Evolutionary conservation across 140 eudicot species (phyloP), one percentile per base, ranked within the genome.

Genomic region (Cichorium intybus): DNA sequence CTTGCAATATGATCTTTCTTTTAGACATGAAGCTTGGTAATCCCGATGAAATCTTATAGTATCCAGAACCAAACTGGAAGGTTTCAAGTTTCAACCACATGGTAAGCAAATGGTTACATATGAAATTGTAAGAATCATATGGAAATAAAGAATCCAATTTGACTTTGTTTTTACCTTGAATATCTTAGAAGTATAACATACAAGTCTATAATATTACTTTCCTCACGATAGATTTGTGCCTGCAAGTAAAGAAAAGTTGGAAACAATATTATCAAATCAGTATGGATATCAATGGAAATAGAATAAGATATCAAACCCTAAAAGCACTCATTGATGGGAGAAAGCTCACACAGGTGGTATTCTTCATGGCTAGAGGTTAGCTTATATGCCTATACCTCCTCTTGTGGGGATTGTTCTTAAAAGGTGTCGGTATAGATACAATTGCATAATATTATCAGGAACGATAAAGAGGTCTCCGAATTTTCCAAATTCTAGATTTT

Each of bases 41-140:
- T 93, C 99, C 50, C 93, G 87, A 80, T 93, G 99, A 69, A 58
- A 75, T 24, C 83, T 91, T 69, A 93, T 93, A 24, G 99, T 93
- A 77, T 93, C 99, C 49, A 84, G 58, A 60, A 88, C 88, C 90
- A 93, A 85, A 62, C 99, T 93, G 92, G 47, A 57, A 50, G 28
- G 18, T 43, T 22, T 21, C 60, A 60, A 34, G 18, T 43, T 22
- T 21, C 60, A 60, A 66, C 68, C 69, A 59, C 31, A 28, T 18
- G 23, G 18, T 55, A 72, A 64, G 49, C 62, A 66, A 28, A 33
- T 24, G 41, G 16, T 43, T 14, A 43, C 33, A 56, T 24, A 28
- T 18, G 63, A 64, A 48, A 46, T 9, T 53, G 20, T 20, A 60
- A 69, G 23, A 7, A 45, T 47, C 22, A 22, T 21, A 54, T 31